Conservation (phyloP, 208 protist species). For the Crithidia thermophila region DNA sequence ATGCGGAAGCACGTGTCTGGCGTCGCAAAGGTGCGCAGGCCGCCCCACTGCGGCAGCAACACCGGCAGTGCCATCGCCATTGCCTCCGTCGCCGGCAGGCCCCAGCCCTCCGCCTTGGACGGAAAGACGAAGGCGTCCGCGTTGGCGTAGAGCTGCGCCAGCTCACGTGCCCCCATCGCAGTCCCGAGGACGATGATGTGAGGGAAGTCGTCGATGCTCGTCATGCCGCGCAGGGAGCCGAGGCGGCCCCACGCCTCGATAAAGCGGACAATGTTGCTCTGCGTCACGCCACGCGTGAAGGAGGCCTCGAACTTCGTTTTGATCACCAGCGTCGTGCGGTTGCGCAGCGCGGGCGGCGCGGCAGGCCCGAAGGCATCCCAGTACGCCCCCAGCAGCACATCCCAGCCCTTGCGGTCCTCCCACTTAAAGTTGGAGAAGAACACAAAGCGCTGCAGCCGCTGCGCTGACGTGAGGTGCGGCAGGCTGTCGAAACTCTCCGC, state of each 20-base stretch:
- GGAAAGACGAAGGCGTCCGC: slow-evolving; percentile 89
- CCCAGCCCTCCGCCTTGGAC: slow-evolving; percentile 77
- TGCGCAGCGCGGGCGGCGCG: slow-evolving; percentile 25
- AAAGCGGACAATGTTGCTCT: slow-evolving; percentile 9
- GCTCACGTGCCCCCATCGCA: neutral
- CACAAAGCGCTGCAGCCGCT: slow-evolving; percentile 30
- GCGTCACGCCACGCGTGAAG: slow-evolving; percentile 8
- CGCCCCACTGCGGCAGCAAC: slow-evolving; percentile 47
- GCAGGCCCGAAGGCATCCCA: slow-evolving; percentile 44
- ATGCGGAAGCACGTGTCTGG: slow-evolving; percentile 49
- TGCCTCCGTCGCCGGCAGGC: slow-evolving; percentile 50
- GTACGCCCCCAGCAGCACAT: slow-evolving; percentile 60
- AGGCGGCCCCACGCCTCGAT: slow-evolving; percentile 18
- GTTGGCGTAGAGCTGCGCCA: slow-evolving; percentile 71
- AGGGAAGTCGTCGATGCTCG: slow-evolving; percentile 26
- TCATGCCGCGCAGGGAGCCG: slow-evolving; percentile 20
- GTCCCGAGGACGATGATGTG: slow-evolving; percentile 42
- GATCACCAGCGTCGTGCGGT: slow-evolving; percentile 21
- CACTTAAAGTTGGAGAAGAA: slow-evolving; percentile 78
- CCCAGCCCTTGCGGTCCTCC: slow-evolving; percentile 68
- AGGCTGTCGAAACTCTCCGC: slow-evolving; percentile 17
- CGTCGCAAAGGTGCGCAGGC: slow-evolving; percentile 35
- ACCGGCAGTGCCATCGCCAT: slow-evolving; percentile 66
- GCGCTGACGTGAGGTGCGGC: slow-evolving; percentile 24
- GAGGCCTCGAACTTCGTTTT: neutral